Evolutionary conservation across 305 asterid genomes (phyloP), one percentile per base, ranked within the genome.

Genomic region (Nicotiana rustica): DNA sequence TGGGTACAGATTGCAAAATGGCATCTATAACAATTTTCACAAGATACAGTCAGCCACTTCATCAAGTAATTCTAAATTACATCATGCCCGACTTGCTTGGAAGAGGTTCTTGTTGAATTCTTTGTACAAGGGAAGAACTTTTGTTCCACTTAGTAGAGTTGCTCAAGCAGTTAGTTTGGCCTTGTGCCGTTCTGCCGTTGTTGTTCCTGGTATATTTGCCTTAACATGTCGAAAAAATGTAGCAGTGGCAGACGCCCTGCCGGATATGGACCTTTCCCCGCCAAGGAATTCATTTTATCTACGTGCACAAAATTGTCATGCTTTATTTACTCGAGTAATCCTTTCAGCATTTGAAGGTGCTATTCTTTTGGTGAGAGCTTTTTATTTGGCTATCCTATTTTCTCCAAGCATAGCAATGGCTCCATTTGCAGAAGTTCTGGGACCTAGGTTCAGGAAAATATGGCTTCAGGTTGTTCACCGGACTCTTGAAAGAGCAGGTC

Each of bases 401-500:
- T 88, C 93, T 0, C 99, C 99, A 3, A 90, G 97, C 89, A 87
- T 96, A 77, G 86, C 85, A 67, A 94, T 96, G 98, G 98, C 97
- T 83, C 99, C 98, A 31, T 93, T 96, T 85, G 99, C 97, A 12
- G 97, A 94, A 86, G 86, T 86, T 77, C 89, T 91, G 86, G 98
- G 99, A 31, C 96, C 95, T 3, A 73, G 41, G 62, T 96, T 87
- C 62, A 86, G 98, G 86, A 91, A 90, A 86, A 35, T 88, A 73
- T 96, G 99, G 99, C 97, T 96, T 78, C 96, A 91, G 81, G 89
- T 91, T 83, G 94, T 96, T 82, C 99, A 88, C 85, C 90, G 84
- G 31, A 96, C 99, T 10, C 91, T 96, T 14, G 98, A 92, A 91
- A 87, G 87, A 84, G 98, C 98, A n/a, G 99, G 98, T 47, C 99